phyloP scores from a whole-genome alignment of 768 basidiomycete genomes.

The Russula ochroleuca region DNA sequence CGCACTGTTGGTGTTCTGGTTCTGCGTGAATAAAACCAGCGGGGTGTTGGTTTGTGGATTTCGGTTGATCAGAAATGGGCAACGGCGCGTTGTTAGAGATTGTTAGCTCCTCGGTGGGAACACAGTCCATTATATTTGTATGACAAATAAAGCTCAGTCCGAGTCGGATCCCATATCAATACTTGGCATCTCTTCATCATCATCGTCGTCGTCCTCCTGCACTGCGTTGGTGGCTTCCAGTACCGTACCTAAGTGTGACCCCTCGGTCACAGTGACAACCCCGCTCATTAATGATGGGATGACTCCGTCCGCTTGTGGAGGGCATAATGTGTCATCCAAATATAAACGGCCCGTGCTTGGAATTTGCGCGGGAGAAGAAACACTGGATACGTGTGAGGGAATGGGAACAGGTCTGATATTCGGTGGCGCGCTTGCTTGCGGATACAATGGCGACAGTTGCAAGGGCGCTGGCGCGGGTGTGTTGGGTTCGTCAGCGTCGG shows the following conservation, averaged over 20 bases:
- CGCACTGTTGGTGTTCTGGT: too few relatives aligned
- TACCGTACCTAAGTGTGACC: not conserved
- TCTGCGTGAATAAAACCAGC: too few relatives aligned
- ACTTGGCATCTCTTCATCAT: slow-evolving; percentile 69
- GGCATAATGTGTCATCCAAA: not conserved
- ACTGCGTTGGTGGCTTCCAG: slow-evolving; percentile 8
- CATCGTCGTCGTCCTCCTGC: slow-evolving; percentile 56
- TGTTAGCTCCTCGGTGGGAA: too few relatives aligned
- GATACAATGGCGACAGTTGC: not conserved
- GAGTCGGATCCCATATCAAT: slow-evolving; percentile 81
- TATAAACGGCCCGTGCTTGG: not conserved
- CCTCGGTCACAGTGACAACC: not conserved
- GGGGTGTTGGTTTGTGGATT: too few relatives aligned
- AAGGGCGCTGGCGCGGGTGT: not conserved
- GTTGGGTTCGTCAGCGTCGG: not conserved
- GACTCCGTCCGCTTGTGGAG: not conserved
- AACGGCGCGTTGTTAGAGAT: too few relatives aligned
- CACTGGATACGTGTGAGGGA: not conserved
- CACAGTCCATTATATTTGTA: not conserved
- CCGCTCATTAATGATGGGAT: slow-evolving; percentile 2
- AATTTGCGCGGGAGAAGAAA: not conserved
- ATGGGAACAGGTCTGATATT: not conserved
- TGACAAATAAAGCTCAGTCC: slow-evolving; percentile 43
- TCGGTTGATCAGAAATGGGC: too few relatives aligned
- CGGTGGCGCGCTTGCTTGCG: not conserved